phyloP scores from a whole-genome alignment of 306 rosid species.

The Argentina anserina region DNA sequence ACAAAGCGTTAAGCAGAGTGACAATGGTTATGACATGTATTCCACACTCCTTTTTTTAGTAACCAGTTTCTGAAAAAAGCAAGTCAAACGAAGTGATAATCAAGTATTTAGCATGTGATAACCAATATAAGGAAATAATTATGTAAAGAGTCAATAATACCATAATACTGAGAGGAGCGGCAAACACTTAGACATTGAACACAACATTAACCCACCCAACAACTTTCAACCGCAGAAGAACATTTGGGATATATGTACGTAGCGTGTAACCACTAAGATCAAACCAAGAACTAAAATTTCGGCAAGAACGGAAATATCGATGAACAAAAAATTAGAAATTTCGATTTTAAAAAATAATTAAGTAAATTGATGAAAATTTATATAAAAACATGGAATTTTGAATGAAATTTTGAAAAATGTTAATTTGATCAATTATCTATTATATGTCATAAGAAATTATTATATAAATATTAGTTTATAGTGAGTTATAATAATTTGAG shows the following conservation, averaged over 20 bases:
- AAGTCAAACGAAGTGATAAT: neutral
- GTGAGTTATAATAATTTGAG: too few species aligned
- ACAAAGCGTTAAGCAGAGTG: conserved; percentile 30
- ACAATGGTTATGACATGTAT: conserved; percentile 36
- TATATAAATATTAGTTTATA: too few species aligned
- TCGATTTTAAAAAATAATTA: too few species aligned
- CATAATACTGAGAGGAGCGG: conserved; percentile 48
- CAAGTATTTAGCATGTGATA: neutral
- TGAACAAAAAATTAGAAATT: too few species aligned
- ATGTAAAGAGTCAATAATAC: conserved; percentile 9
- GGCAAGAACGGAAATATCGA: too few species aligned
- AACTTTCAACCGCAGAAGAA: neutral
- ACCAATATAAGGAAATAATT: neutral
- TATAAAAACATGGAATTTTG: too few species aligned
- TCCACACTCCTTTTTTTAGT: conserved; percentile 34
- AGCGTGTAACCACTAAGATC: conserved; percentile 17
- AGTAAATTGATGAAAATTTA: too few species aligned
- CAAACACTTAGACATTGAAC: conserved; percentile 35
- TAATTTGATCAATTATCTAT: too few species aligned
- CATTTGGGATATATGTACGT: neutral
- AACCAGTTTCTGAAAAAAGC: neutral
- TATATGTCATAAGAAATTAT: too few species aligned
- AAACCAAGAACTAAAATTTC: conserved; percentile 15
- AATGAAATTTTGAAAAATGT: too few species aligned
- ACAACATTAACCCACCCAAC: conserved; percentile 39